These are phyloP conservation scores for Moricandia moricandioides DNA, from an alignment of 345 rosid genomes.

Conservation along the genomic window DNA sequence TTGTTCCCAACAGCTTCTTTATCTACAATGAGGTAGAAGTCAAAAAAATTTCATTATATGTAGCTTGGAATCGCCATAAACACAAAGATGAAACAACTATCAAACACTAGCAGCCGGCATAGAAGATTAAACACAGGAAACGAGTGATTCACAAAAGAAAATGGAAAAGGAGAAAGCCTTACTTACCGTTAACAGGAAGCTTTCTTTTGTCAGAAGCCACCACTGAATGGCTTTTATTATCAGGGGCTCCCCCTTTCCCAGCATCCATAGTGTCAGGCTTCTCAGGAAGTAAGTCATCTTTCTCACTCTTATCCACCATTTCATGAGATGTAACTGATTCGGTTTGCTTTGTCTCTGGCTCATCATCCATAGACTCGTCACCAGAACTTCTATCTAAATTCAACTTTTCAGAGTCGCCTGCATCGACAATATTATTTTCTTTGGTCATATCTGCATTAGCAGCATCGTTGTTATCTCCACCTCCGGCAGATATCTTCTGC, in stretches of 20 bases:
- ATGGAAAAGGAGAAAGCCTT: conserved; percentile 26
- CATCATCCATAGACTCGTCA: conserved; percentile 97
- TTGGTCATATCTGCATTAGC: conserved; percentile 62
- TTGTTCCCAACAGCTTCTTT: conserved; percentile 57
- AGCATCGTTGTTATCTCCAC: conserved; percentile 61
- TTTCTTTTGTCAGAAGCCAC: conserved; percentile 75
- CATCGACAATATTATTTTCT: conserved; percentile 59
- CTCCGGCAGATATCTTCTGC: conserved; percentile 60
- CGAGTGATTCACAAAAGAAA: background rate
- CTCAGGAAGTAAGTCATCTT: conserved; percentile 40
- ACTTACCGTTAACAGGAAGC: conserved; percentile 66
- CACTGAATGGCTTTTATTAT: conserved; percentile 37
- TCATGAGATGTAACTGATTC: conserved; percentile 64
- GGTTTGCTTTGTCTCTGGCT: conserved; percentile 67
- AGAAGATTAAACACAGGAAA: background rate
- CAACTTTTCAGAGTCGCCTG: conserved; percentile 81
- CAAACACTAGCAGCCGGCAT: background rate
- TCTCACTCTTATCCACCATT: conserved; percentile 50
- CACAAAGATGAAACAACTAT: too few relatives aligned
- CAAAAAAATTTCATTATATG: background rate
- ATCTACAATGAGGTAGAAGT: conserved; percentile 43
- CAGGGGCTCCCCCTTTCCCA: conserved; percentile 41
- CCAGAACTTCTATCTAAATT: conserved; percentile 95
- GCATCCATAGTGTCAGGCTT: conserved; percentile 26
- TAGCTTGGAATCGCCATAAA: background rate